A percentile compares a stretch with the other conserved stretches of the same genome.
These are phyloP conservation scores for Periconia digitata DNA, from an alignment of 2,329 filamentous ascomycete species.

Conservation along the genomic window DNA sequence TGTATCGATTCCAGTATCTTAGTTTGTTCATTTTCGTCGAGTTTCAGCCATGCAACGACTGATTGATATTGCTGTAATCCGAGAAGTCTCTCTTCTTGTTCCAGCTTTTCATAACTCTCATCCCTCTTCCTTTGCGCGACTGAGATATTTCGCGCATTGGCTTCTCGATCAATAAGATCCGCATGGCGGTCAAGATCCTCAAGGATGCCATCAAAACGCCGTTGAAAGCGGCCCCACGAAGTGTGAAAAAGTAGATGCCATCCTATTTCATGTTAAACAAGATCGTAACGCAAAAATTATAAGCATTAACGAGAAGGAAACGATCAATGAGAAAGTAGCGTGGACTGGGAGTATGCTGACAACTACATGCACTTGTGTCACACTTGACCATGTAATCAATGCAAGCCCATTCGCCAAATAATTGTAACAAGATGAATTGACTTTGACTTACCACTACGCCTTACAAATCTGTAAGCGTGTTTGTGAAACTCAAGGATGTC, in stretches of 20 bases:
- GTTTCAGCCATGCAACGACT: conserved; percentile 25
- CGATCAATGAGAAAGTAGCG: no score
- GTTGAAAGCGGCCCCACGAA: conserved; percentile 29
- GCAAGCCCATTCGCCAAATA: no score
- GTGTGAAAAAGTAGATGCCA: conserved; percentile 33
- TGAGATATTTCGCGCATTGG: conserved; percentile 25
- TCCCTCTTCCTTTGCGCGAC: conserved; percentile 17
- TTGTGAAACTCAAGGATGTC: conserved; percentile 55
- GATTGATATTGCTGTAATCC: conserved; percentile 8
- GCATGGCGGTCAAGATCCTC: conserved; percentile 25
- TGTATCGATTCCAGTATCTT: conserved; percentile 11
- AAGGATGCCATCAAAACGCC: conserved; percentile 28
- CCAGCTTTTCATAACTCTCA: conserved; percentile 11
- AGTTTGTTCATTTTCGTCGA: conserved; percentile 15
- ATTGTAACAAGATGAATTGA: neutral
- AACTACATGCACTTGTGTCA: neutral
- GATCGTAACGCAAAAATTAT: neutral
- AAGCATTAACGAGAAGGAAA: no score
- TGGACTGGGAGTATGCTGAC: neutral
- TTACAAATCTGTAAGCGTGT: conserved; percentile 51
- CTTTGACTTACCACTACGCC: conserved; percentile 17
- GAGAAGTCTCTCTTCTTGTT: conserved; percentile 11
- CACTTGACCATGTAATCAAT: no score
- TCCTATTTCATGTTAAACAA: conserved; percentile 13
- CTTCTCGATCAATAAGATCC: conserved; percentile 30